Conservation (phyloP, 176 grass and related monocot genomes). For the Triticum turgidum region DNA sequence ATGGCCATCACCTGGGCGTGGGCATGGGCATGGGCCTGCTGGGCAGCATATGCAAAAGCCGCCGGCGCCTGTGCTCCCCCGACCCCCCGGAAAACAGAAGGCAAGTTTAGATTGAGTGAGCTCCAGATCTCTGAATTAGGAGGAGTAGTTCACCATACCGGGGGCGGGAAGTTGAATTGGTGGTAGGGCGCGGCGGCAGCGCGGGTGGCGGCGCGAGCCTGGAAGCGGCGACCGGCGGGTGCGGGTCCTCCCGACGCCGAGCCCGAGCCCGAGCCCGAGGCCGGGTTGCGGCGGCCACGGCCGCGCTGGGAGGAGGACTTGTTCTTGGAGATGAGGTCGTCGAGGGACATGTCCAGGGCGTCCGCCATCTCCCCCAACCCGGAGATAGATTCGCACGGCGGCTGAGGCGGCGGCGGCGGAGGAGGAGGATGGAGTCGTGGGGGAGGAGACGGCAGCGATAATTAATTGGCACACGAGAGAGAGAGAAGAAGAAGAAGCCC, state of each 20-base stretch:
- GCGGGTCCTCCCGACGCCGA: not conserved
- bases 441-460: not conserved
- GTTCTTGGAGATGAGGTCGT: slow-evolving; percentile 82
- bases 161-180: not conserved
- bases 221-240: slow-evolving; percentile 35
- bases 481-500: not conserved
- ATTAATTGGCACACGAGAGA: not conserved
- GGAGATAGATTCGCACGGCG: not conserved
- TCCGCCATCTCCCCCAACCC: slow-evolving; percentile 28
- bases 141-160: not conserved
- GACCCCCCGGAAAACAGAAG: not conserved
- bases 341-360: slow-evolving; percentile 70
- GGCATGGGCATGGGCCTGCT: not conserved
- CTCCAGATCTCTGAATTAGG: not conserved
- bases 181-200: slow-evolving; percentile 38
- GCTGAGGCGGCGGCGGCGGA: not conserved
- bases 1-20: slow-evolving; percentile 8
- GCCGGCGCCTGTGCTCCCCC: not conserved
- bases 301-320: slow-evolving; percentile 16
- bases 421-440: not conserved
- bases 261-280: not conserved
- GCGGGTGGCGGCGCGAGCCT: slow-evolving; percentile 42
- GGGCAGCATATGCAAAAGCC: slow-evolving; percentile 13
- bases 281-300: not conserved
- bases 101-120: not conserved